These are phyloP conservation scores for Brettanomyces anomalus DNA, from an alignment of 805 yeast species.

Conservation along the genomic window DNA sequence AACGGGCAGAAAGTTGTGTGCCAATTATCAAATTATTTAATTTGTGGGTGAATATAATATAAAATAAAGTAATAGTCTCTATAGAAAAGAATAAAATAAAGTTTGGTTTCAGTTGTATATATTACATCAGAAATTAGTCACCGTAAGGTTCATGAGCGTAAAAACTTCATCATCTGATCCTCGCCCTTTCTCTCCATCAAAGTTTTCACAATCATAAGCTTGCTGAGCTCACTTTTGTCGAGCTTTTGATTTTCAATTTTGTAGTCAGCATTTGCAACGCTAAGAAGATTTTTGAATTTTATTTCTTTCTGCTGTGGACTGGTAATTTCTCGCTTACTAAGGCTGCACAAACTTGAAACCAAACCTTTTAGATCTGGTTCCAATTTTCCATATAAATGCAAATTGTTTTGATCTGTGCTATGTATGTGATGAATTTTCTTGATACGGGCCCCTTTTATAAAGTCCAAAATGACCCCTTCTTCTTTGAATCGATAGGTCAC, in stretches of 20 bases:
- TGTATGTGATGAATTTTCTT: conserved; percentile 26
- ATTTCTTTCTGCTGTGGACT: conserved; percentile 23
- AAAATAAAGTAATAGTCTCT: too few species aligned
- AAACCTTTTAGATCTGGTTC: conserved; percentile 21
- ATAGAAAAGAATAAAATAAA: neutral
- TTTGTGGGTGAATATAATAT: too few species aligned
- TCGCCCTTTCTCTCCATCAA: conserved; percentile 64
- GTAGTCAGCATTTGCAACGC: conserved; percentile 24
- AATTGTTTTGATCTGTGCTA: conserved; percentile 24
- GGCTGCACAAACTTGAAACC: conserved; percentile 22
- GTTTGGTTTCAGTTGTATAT: too few species aligned
- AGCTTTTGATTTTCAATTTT: conserved; percentile 10
- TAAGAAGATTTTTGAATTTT: conserved; percentile 41
- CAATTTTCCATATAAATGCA: conserved; percentile 23
- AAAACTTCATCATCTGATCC: conserved; percentile 51
- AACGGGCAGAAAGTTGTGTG: too few species aligned
- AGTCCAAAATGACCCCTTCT: conserved; percentile 58
- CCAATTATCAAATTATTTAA: too few species aligned
- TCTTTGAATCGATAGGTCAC: conserved; percentile 61
- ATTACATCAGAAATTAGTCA: neutral
- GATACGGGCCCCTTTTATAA: conserved; percentile 43
- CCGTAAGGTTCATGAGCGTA: conserved; percentile 16
- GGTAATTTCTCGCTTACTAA: conserved; percentile 25
- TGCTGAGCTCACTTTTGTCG: conserved; percentile 35
- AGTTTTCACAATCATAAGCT: conserved; percentile 46